phyloP scores from a whole-genome alignment of 2,329 filamentous ascomycete species.

The Fonsecaea multimorphosa region DNA sequence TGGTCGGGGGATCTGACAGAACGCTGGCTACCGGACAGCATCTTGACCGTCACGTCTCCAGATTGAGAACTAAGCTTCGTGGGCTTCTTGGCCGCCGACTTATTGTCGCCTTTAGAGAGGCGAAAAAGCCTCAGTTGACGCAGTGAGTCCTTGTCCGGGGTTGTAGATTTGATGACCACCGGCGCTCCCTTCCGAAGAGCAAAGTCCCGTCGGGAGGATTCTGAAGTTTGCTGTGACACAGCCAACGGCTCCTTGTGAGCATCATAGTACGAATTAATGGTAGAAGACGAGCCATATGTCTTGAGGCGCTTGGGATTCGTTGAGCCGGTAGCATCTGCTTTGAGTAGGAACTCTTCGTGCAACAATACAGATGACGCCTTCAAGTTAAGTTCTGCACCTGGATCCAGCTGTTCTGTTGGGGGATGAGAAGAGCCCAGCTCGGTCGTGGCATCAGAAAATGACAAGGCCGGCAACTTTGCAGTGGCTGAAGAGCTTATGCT shows the following conservation, averaged over 20 bases:
- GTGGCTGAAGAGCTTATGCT: slow-evolving; percentile 38
- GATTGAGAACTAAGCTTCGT: slow-evolving; percentile 34
- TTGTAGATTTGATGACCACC: slow-evolving; percentile 41
- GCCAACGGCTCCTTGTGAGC: slow-evolving; percentile 49
- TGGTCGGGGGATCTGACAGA: slow-evolving; percentile 16
- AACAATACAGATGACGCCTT: slow-evolving; percentile 36
- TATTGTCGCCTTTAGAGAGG: slow-evolving; percentile 25
- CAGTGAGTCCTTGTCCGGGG: slow-evolving; percentile 31
- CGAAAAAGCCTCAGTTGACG: slow-evolving; percentile 33
- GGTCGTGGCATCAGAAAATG: slow-evolving; percentile 40
- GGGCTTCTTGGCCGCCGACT: slow-evolving; percentile 26
- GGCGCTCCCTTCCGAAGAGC: slow-evolving; percentile 47
- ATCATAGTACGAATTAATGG: slow-evolving; percentile 56
- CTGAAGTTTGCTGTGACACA: slow-evolving; percentile 53
- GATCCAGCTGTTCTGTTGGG: slow-evolving; percentile 21
- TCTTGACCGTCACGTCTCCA: slow-evolving; percentile 36
- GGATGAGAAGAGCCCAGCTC: slow-evolving; percentile 33
- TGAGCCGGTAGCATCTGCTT: slow-evolving; percentile 13
- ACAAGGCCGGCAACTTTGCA: slow-evolving; percentile 27
- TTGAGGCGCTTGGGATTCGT: slow-evolving; percentile 21
- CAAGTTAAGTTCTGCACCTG: slow-evolving; percentile 19
- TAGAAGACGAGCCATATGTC: slow-evolving; percentile 48
- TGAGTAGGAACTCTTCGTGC: slow-evolving; percentile 32
- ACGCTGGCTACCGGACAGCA: slow-evolving; percentile 40
- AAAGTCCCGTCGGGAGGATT: slow-evolving; percentile 49